phyloP scores from a whole-genome alignment of 768 basidiomycete genomes.

The Russula olivacea region DNA sequence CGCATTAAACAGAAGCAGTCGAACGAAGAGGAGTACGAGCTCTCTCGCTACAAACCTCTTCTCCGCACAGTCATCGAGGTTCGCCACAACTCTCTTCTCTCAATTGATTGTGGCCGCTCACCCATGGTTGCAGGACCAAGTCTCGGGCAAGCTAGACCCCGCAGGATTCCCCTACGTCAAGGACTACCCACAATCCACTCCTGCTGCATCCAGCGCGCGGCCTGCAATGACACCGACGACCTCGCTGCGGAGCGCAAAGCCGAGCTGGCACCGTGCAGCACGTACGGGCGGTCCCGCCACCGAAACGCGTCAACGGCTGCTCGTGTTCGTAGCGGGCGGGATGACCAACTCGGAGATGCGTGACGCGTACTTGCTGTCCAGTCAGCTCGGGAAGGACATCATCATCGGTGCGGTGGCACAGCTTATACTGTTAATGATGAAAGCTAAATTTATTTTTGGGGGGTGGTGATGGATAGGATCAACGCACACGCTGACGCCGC shows the following conservation, averaged over 20 bases:
- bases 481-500: constrained; percentile 80
- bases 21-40: constrained; percentile 91
- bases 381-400: constrained; percentile 75
- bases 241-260: constrained; percentile 84
- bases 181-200: constrained; percentile 58
- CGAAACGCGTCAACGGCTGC: constrained; percentile 62
- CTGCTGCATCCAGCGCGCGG: constrained; percentile 46
- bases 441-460: background rate
- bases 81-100: background rate
- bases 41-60: constrained; percentile 88
- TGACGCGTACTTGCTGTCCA: constrained; percentile 76
- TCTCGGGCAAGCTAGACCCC: constrained; percentile 69
- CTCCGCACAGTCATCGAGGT: constrained; percentile 82
- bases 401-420: constrained; percentile 64
- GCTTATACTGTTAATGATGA: background rate
- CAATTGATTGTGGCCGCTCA: background rate
- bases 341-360: constrained; percentile 95
- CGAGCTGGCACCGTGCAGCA: constrained; percentile 81
- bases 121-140: constrained; percentile 62
- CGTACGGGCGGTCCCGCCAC: constrained; percentile 40
- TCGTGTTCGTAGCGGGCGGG: constrained; percentile 91
- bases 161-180: constrained; percentile 84
- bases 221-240: constrained; percentile 39
- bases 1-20: constrained; percentile 70
- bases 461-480: constrained; percentile 54